Conservation (phyloP, 2,329 filamentous ascomycete species). For the Cryphonectria naterciae region DNA sequence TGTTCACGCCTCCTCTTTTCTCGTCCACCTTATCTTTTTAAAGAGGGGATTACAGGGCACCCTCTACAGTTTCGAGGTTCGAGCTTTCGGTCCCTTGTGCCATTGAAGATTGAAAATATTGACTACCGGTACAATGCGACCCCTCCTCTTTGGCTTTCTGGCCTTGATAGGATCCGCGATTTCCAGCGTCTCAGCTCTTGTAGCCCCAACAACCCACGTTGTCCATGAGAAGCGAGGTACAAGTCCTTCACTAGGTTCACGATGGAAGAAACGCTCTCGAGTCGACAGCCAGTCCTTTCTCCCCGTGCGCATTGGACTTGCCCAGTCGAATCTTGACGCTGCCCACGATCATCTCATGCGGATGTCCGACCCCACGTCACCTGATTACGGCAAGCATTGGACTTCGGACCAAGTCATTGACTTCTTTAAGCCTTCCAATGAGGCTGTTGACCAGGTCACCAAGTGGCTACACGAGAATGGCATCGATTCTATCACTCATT, state of each 20-base stretch:
- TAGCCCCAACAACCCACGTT: constrained; percentile 29
- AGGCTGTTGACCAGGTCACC: constrained; percentile 37
- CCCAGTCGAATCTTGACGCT: constrained; percentile 34
- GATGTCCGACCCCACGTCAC: constrained; percentile 36
- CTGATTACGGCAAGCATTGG: constrained; percentile 44
- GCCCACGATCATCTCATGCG: constrained; percentile 36
- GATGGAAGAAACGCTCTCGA: constrained; percentile 36
- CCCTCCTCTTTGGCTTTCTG: background rate
- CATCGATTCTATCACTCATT: constrained; percentile 26
- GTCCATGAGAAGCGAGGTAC: constrained; percentile 35
- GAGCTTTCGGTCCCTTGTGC: background rate
- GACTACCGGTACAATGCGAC: background rate
- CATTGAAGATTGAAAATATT: background rate
- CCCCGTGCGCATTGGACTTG: constrained; percentile 37
- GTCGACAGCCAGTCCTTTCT: constrained; percentile 30
- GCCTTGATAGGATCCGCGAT: background rate
- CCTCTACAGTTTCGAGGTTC: background rate
- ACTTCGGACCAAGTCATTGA: constrained; percentile 41
- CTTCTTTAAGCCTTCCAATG: constrained; percentile 40
- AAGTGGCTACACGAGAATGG: constrained; percentile 28
- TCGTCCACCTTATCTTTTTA: background rate
- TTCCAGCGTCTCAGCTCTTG: background rate
- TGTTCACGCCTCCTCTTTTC: background rate
- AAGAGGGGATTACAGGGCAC: background rate
- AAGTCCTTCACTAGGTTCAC: constrained; percentile 22